Base-by-base conservation (phyloP, 257 asterid genomes). In the Forsythia viridissima region DNA sequence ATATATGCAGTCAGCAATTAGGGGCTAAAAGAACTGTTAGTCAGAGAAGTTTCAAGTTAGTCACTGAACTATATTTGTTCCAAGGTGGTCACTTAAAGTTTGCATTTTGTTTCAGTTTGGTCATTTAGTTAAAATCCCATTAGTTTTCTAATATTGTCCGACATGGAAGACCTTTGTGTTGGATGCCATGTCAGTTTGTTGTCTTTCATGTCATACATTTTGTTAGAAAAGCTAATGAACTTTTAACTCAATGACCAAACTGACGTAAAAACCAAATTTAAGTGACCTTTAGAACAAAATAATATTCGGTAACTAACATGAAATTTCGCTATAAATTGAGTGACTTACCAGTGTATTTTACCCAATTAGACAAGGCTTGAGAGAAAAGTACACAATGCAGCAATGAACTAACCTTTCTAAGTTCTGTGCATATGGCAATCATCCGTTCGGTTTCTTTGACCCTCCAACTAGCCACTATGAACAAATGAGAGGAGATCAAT, bases 401-500 rank as follows among this genome's bases (percentile, higher is more conserved):
- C 74, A 66, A 57, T 30, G 74, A 10, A 72, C 72, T 12, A 71
- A 93, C 99, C 99, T 95, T 95, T 88, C 97, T 87, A 43, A 96
- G 97, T 79, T 92, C 97, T 16, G 99, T 96, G 89, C 99, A 94
- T 79, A 94, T 90, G 75, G 99, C 99, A 59, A 94, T 93, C 99
- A 94, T 94, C 74, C 98, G 88, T 82, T 94, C 99, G 0, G 98
- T 91, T 90, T 94, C 99, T 92, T 94, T 94, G 42, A 94, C 99
- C 84, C 99, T 96, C 99, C 99, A 96, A 91, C 99, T 96, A 66
- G 98, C 99, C 90, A 96, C 99, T 93, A 90, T 41, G 36, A 81
- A 68, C 44, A 76, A 46, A 71, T 20, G 39, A 65, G 67, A 43
- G 24, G 46, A 70, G 38, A 20, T 34, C 52, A 46, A 30, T 74